Evolutionary conservation across 805 yeast species (phyloP), one percentile per base, ranked within the genome.

Genomic region (Spathaspora girioi): DNA sequence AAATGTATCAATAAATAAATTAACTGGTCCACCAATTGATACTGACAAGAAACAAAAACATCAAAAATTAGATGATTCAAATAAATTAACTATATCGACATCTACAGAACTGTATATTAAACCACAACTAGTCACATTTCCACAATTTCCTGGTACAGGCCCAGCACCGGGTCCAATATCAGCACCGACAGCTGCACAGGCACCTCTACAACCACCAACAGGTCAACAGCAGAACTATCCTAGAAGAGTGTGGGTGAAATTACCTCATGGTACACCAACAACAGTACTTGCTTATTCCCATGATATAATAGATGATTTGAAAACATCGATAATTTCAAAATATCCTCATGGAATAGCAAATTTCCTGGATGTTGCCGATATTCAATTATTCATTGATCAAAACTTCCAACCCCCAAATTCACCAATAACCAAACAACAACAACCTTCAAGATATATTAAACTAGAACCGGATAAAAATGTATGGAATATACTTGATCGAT

Each of bases 261-360:
- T 77, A 41, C 69, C 72, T 0, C 66, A 69, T 19, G 81, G 81
- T 1, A 76, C 75, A 15, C 87, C 97, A 2, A 89, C 97, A 0
- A 80, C 96, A 1, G 68, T 92, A 6, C 63, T 75, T 52, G 86
- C 88, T 17, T 73, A 75, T 15, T 81, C 81, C 29, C 62, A 66
- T 18, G 93, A 88, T 61, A 77, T 91, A 1, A 78, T 92, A 5
- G 98, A 92, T 65, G 97, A 93, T 66, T 71, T 92, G 59, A 92
- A 92, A 61, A 70, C 77, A 10, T 77, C 82, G 53, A 77, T 92
- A 1, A 66, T 84, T 38, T 70, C 69, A 44, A 87, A 85, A 58
- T 87, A 79, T 64, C 87, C 96, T 50, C 82, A 86, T 53, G 78
- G 89, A 2, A 62, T 86, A 50, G 87, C 83, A 3, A 64, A 79